phyloP scores from a whole-genome alignment of 352 stramenopile species.

The Phytophthora chlamydospora region DNA sequence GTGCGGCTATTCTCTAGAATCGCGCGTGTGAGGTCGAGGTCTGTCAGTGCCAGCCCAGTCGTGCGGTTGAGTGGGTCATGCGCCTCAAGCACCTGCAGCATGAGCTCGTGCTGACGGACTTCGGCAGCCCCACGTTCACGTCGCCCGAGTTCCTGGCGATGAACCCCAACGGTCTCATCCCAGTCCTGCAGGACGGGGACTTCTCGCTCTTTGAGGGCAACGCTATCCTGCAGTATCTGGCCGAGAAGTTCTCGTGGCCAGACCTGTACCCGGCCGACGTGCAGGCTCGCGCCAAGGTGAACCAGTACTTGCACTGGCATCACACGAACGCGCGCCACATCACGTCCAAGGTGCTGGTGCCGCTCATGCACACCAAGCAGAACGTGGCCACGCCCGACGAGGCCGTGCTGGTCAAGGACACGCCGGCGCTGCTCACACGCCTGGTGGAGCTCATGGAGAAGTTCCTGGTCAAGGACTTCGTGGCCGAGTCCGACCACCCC shows the following conservation, averaged over 20 bases:
- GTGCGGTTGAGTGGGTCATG: slow-evolving; percentile 36
- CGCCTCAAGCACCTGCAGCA: slow-evolving; percentile 37
- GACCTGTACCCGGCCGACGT: slow-evolving; percentile 55
- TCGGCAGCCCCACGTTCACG: slow-evolving; percentile 31
- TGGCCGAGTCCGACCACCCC: slow-evolving; percentile 34
- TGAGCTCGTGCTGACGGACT: slow-evolving; percentile 30
- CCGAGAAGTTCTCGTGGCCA: slow-evolving; percentile 47
- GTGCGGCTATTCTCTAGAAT: slow-evolving; percentile 40
- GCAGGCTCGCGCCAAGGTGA: slow-evolving; percentile 56
- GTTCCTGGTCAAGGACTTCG: slow-evolving; percentile 33
- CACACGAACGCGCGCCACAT: slow-evolving; percentile 53
- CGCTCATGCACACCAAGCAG: slow-evolving; percentile 36
- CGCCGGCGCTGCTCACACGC: slow-evolving; percentile 27
- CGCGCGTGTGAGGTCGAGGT: slow-evolving; percentile 33
- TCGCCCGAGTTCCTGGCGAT: slow-evolving; percentile 32
- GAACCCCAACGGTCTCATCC: slow-evolving; percentile 38
- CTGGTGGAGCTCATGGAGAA: slow-evolving; percentile 37
- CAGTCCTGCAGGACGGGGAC: slow-evolving; percentile 36
- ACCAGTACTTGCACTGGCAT: slow-evolving; percentile 73
- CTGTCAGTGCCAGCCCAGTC: slow-evolving; percentile 33
- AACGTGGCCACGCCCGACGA: slow-evolving; percentile 31
- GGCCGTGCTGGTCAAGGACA: slow-evolving; percentile 25
- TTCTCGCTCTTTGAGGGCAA: slow-evolving; percentile 36
- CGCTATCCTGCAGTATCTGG: slow-evolving; percentile 56
- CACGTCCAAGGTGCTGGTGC: slow-evolving; percentile 49